These are phyloP conservation scores for Passiflora organensis DNA, from an alignment of 345 rosid species.

Conservation along the genomic window DNA sequence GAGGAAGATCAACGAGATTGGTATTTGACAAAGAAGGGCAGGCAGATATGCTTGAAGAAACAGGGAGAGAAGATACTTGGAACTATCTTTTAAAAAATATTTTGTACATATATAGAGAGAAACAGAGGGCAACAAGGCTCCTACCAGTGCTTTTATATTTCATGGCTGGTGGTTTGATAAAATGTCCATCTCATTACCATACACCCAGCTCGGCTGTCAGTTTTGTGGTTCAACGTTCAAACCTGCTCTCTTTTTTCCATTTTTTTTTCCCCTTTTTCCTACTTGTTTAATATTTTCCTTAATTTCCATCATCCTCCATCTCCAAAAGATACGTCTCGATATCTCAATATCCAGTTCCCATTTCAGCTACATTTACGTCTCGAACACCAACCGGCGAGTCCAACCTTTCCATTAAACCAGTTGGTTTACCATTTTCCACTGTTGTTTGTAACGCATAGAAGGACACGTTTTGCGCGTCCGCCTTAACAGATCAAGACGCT, in stretches of 20 bases:
- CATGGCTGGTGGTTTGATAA: conserved; percentile 8
- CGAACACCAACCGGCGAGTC: no score
- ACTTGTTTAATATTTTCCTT: neutral
- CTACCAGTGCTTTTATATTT: no score
- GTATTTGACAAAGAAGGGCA: conserved; percentile 32
- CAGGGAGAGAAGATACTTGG: conserved; percentile 2
- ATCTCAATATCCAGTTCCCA: no score
- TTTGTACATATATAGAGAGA: neutral
- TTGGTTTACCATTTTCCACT: no score
- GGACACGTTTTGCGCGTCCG: no score
- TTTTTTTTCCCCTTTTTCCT: neutral
- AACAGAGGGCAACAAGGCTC: neutral
- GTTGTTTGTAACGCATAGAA: no score
- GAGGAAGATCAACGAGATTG: conserved; percentile 3
- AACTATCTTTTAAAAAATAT: neutral
- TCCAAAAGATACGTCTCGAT: no score
- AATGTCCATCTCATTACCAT: conserved; percentile 23
- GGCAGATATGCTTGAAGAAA: conserved; percentile 24
- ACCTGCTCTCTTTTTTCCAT: neutral
- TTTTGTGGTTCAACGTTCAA: conserved; percentile 1
- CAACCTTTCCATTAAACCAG: no score
- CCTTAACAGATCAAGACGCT: no score
- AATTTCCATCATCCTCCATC: no score
- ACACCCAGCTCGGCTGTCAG: conserved; percentile 1
- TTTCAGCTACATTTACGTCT: no score